phyloP scores from a whole-genome alignment of 768 basidiomycete genomes.

The Collybia mongolica region DNA sequence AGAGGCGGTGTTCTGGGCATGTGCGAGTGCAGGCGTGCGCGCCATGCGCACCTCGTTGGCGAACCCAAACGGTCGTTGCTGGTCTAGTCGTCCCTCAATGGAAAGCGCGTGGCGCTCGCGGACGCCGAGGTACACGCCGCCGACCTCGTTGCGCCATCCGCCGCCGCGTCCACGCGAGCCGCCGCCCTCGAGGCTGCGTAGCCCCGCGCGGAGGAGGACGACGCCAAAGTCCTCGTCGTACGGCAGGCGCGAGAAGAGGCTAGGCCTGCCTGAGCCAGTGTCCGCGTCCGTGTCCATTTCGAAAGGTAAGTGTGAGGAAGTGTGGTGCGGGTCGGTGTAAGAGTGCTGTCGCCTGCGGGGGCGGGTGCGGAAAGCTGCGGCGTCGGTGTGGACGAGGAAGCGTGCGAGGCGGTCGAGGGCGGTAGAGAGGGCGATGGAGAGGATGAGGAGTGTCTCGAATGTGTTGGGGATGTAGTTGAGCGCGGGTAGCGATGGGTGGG shows the following conservation, averaged over 20 bases:
- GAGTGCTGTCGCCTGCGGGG: background rate
- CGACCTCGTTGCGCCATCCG: constrained; percentile 76
- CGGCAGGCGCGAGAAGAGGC: constrained; percentile 35
- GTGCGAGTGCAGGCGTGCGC: background rate
- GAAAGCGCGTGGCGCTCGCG: background rate
- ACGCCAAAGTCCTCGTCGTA: constrained; percentile 76
- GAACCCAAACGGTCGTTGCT: constrained; percentile 7
- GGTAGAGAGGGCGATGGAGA: constrained; percentile 57
- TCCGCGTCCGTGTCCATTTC: too few species aligned
- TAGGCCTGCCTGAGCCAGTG: too few species aligned
- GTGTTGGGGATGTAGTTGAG: constrained; percentile 74
- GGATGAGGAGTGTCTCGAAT: constrained; percentile 63
- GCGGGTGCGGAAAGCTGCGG: background rate
- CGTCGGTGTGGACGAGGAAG: constrained; percentile 45
- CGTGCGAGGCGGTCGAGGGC: constrained; percentile 65
- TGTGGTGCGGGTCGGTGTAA: background rate
- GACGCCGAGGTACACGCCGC: constrained; percentile 35
- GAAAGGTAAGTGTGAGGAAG: background rate
- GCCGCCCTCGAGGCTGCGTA: constrained; percentile 75
- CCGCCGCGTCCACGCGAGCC: constrained; percentile 37
- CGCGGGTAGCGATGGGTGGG: constrained; percentile 49
- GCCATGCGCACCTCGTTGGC: background rate
- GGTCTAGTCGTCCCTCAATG: constrained; percentile 7
- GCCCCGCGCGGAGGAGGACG: constrained; percentile 67
- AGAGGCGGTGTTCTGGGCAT: too few species aligned